Evolutionary conservation across 441 rosid genomes (phyloP), one percentile per base, ranked within the genome.

Genomic region (Erysimum cheiri): DNA sequence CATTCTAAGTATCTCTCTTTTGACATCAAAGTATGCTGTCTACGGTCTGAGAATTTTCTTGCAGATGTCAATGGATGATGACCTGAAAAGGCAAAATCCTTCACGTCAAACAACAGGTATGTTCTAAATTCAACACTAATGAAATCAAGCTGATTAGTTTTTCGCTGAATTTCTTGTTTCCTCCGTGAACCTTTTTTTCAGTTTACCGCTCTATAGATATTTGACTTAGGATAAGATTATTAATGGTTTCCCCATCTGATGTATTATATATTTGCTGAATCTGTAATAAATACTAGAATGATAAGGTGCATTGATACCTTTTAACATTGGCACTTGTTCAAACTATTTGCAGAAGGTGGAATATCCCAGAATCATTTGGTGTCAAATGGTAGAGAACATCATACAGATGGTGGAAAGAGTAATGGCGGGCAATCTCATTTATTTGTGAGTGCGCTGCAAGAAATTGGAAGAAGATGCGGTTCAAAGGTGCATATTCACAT

Each of bases 401-500:
- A 82, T 32, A 50, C 67, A 60, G 99, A 88, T 72, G 83, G 78
- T 77, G 96, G 77, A 65, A 92, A 89, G 81, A 59, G 78, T 43
- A 87, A 85, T 69, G 77, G 80, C 39, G 78, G 85, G 43, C 82
- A 87, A 13, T 78, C 97, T 67, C 87, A 87, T 78, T 77, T 95
- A 58, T 88, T 81, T 66, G 88, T 89, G 64, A 84, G 88, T 67
- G 99, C 88, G 55, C 81, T 95, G 69, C 98, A 88, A 62, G 98
- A 95, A 85, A 95, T 92, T 82, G 99, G 95, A 72, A 81, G 88
- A 76, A 89, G 92, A 80, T 92, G 99, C 79, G 84, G 90, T 81
- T 85, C 96, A 35, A 89, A 90, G 93, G 99, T 92, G 76, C 31
- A 31, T 2, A 60, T 50, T 24, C 14, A 19, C 50, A 53, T 39